Evolutionary conservation across 2,329 filamentous ascomycete species (phyloP), one percentile per base, ranked within the genome.

Genomic region (Hymenoscyphus occultus): DNA sequence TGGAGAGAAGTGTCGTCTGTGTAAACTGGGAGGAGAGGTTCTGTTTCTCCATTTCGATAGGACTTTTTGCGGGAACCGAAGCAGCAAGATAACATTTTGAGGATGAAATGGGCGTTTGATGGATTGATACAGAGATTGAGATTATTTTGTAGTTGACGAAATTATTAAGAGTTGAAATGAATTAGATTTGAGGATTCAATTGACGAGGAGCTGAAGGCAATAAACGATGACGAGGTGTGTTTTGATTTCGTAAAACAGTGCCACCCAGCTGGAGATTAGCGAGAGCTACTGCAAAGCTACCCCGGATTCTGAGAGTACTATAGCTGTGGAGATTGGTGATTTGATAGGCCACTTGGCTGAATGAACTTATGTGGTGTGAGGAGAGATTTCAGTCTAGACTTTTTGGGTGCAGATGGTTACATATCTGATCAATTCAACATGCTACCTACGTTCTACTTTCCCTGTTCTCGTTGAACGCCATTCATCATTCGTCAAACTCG

Each of bases 11-110:
- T 96, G 73, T 95, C 91, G 77, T 96, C 90, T 72, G 87, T 82
- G 81, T 95, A 95, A 72, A 88, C 89, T 65, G 93, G 91, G 59
- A 97, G 86, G 64, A 97, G 83, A 68, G 93, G 93, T 73, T 93
- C 65, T 22, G 68, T 71, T 59, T 76, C 75, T 32, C 66, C 71
- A 65, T 70, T 66, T 45, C 59, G 62, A 31, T 61, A 64, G 31
- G 68, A 68, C 56, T 70, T 72, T 65, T 74, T 76, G 62, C 73
- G 69, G 22, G 70, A 72, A 56, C 74, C 73, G 57, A 73, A 72
- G 57, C 74, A 74, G 65, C 73, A 76, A 39, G 73, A 73, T 65
- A 72, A 74, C 74, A 74, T 76, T 16, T 65, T 72, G 67, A 2
- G 2, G 39, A 22, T 42, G 39, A 2, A 60, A 12, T 28, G 48